These are phyloP conservation scores for Apiospora arundinis DNA, from an alignment of 2,329 filamentous ascomycete species.

Conservation along the genomic window DNA sequence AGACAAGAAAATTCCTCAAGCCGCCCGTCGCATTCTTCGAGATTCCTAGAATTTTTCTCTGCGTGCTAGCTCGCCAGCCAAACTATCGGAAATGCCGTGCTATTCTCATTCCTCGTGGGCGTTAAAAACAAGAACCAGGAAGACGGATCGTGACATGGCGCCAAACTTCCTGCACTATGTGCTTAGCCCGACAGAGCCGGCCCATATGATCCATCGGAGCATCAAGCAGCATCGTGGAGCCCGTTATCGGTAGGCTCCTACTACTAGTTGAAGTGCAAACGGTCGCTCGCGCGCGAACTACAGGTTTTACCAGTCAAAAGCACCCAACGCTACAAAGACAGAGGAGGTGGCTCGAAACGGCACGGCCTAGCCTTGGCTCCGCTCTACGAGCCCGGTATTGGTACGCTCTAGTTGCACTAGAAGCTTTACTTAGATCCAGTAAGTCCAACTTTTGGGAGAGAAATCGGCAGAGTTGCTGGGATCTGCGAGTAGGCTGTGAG, in stretches of 20 bases:
- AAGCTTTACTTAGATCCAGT: background rate
- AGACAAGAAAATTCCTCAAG: background rate
- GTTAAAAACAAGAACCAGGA: conserved; percentile 3
- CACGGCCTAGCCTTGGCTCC: background rate
- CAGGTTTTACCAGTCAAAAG: background rate
- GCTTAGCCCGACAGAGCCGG: background rate
- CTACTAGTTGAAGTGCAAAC: conserved; percentile 7
- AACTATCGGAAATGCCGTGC: conserved; percentile 14
- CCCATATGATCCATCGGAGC: background rate
- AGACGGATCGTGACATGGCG: conserved; percentile 6
- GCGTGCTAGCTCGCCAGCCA: background rate
- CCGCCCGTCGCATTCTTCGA: background rate
- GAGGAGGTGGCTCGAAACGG: background rate
- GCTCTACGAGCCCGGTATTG: background rate
- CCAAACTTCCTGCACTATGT: conserved; percentile 11
- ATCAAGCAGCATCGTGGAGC: background rate
- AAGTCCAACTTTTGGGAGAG: background rate
- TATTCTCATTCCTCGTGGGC: background rate
- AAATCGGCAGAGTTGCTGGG: background rate
- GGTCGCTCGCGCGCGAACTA: conserved; percentile 5
- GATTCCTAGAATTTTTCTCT: background rate
- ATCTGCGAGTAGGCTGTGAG: background rate
- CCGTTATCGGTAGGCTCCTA: background rate
- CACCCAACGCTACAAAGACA: background rate
- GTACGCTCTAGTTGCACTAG: background rate